Conservation (phyloP, 441 rosid species). For the Pelargonium citronellum region DNA sequence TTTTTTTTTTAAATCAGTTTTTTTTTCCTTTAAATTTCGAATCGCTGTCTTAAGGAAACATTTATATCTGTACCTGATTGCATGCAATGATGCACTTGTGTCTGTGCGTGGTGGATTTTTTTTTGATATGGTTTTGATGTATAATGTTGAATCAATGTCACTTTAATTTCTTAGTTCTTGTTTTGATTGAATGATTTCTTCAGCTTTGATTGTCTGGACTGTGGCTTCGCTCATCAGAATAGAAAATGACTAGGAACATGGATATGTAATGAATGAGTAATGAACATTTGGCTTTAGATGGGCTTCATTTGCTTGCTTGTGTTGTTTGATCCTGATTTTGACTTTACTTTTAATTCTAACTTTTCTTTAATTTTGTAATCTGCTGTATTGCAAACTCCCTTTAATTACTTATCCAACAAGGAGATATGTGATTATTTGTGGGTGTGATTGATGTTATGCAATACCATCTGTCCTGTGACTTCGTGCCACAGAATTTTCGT, state of each 20-base stretch:
- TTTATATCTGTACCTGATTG: neutral
- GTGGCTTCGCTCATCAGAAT: neutral
- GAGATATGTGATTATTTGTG: neutral
- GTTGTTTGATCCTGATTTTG: neutral
- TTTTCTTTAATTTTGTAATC: neutral
- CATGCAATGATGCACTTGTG: conserved; percentile 2
- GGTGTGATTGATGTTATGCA: neutral
- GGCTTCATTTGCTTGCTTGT: neutral
- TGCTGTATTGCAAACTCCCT: neutral
- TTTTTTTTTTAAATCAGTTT: neutral
- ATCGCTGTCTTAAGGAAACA: neutral
- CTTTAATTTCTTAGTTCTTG: neutral
- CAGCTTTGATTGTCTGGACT: neutral
- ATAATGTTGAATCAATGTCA: neutral
- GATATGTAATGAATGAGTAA: neutral
- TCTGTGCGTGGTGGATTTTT: neutral
- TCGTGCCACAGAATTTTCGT: neutral
- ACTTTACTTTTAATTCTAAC: too few species aligned
- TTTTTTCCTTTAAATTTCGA: neutral
- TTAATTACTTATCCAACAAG: neutral
- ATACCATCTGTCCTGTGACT: neutral
- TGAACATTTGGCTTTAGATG: neutral
- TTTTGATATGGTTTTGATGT: neutral
- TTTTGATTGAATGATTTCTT: neutral
- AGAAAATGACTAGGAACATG: neutral